These are phyloP conservation scores for Fusarium sp. DNA, from an alignment of 2,329 filamentous ascomycete species.

Conservation along the genomic window DNA sequence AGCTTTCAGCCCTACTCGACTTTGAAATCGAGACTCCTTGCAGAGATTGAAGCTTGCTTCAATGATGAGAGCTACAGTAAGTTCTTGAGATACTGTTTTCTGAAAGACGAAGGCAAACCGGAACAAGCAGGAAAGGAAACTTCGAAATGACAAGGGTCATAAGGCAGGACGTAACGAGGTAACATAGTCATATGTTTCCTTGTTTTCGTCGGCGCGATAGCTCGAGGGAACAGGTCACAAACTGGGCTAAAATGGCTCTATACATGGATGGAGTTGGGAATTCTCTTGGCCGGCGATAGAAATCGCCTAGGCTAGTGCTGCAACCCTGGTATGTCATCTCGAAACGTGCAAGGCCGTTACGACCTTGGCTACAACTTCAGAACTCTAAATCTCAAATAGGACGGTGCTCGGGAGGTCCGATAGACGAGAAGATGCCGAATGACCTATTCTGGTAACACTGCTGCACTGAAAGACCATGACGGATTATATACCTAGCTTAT, in stretches of 20 bases:
- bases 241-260: not conserved
- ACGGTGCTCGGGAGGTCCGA: conserved; percentile 12
- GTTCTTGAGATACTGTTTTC: not conserved
- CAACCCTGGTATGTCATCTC: conserved; percentile 1
- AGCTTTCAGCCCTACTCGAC: conserved; percentile 35
- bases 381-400: conserved; percentile 7
- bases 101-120: not conserved
- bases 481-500: not conserved
- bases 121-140: not conserved
- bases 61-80: not conserved
- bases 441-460: conserved; percentile 18
- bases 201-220: conserved; percentile 16
- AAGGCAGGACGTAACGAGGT: not conserved
- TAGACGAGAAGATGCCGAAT: conserved; percentile 5
- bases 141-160: not conserved
- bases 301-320: conserved; percentile 2
- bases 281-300: not conserved
- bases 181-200: not conserved
- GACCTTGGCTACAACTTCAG: not conserved
- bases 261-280: not conserved
- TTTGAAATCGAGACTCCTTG: conserved; percentile 24
- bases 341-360: not conserved
- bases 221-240: not conserved
- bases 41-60: conserved; percentile 8
- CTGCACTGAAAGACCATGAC: not conserved